Conservation (phyloP, 768 basidiomycete species). For the Termitomyces sp. region DNA sequence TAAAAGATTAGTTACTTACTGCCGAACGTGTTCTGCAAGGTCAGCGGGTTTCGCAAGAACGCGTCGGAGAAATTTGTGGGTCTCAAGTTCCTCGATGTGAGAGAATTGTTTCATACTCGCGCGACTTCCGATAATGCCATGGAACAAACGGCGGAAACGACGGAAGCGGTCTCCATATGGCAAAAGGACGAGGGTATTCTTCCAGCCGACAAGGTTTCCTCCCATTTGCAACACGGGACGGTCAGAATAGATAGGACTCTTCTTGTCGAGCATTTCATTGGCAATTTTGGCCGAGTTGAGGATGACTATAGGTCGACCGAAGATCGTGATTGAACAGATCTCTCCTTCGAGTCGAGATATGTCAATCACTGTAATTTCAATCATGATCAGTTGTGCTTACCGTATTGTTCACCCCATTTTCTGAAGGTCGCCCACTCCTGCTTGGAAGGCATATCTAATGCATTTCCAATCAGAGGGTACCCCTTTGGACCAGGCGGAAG, state of each 20-base stretch:
- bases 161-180: conserved; percentile 55
- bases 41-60: conserved; percentile 43
- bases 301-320: conserved; percentile 55
- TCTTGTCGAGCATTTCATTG: conserved; percentile 59
- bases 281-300: conserved; percentile 47
- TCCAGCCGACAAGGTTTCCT: conserved; percentile 54
- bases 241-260: conserved; percentile 61
- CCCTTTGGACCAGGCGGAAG: conserved; percentile 49
- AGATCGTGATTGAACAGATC: conserved; percentile 52
- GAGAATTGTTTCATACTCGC: conserved; percentile 36
- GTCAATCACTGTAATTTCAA: not conserved
- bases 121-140: conserved; percentile 42
- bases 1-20: conserved; percentile 25
- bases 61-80: conserved; percentile 40
- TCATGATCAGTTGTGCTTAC: conserved; percentile 19
- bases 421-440: conserved; percentile 49
- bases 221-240: conserved; percentile 53
- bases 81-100: conserved; percentile 40
- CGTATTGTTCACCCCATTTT: conserved; percentile 47
- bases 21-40: conserved; percentile 38
- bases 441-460: conserved; percentile 45
- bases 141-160: conserved; percentile 46
- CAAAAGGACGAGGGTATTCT: conserved; percentile 47
- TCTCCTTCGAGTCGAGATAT: conserved; percentile 33
- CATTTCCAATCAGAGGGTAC: conserved; percentile 49